phyloP scores from a whole-genome alignment of 306 rosid genomes.

The Sophora flavescens region DNA sequence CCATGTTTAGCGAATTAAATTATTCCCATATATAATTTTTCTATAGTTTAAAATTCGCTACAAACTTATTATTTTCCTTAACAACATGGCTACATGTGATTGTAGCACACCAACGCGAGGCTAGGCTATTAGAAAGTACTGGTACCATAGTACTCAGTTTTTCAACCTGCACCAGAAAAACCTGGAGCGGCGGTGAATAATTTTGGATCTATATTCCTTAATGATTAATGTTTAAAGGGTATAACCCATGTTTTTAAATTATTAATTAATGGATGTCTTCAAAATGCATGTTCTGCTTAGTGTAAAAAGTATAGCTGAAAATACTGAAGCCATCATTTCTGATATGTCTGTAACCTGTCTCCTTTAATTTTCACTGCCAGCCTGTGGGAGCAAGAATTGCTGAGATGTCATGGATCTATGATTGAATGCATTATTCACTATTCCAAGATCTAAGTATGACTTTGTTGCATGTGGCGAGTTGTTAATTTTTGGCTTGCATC shows the following conservation, averaged over 20 bases:
- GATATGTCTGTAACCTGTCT: not conserved
- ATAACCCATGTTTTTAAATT: not conserved
- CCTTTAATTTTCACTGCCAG: slow-evolving; percentile 25
- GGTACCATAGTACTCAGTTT: not conserved
- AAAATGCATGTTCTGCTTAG: slow-evolving; percentile 27
- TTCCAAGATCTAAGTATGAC: not conserved
- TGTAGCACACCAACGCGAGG: not conserved
- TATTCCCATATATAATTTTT: not conserved
- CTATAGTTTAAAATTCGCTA: not conserved
- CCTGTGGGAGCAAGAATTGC: slow-evolving; percentile 9
- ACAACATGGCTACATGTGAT: slow-evolving; percentile 8
- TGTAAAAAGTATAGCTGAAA: not conserved
- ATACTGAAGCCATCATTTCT: not conserved
- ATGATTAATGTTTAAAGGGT: not conserved
- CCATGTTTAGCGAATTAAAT: not conserved
- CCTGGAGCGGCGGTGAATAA: not conserved
- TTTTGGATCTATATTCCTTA: slow-evolving; percentile 31
- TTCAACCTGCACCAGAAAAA: slow-evolving; percentile 21
- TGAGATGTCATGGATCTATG: slow-evolving; percentile 5
- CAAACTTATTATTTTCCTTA: not conserved
- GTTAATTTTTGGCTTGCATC: slow-evolving; percentile 14
- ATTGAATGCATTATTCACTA: not conserved
- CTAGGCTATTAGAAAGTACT: not conserved
- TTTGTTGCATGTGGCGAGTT: slow-evolving; percentile 28
- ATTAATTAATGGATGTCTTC: slow-evolving; percentile 6